Evolutionary conservation across 805 yeast genomes (phyloP), one percentile per base, ranked within the genome.

Genomic region (Cyberlindnera subsufficiens): DNA sequence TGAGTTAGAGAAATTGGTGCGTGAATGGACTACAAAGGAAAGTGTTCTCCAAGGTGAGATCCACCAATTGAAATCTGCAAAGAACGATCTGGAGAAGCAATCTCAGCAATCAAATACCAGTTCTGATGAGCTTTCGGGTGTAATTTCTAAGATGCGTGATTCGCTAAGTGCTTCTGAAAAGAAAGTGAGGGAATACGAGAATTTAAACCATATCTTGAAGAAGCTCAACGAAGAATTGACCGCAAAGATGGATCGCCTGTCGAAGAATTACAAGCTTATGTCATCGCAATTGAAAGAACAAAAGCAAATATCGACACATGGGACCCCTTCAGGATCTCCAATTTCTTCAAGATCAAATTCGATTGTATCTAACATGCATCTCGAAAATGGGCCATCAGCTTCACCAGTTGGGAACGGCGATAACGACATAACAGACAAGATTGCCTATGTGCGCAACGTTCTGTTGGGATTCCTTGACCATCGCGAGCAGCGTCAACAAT

Each of bases 391-490:
- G 13, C 10, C 6, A 10, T 10, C 38, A 6, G 13, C 39, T 10
- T 22, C 40, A 29, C 32, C 16, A 30, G 22, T n/a, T 18, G 32
- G 29, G 11, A 19, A 38, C 39, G 14, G 41, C 27, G 10, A 22
- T 31, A 17, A 37, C 37, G 35, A 22, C 18, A 18, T 35, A 14
- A 14, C 51, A 4, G 64, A 60, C n/a, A 83, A 78, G 53, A 70
- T 82, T 17, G 86, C 95, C 11, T 91, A 91, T 59, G 72, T 89
- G 40, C 86, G 86, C 60, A 93, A 93, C 58, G 96, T 91, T 3
- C 63, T 91, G n/a, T 66, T 91, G 3, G 97, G 97, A 2, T 93
- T 85, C 59, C 64, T 93, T 42, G 96, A 90, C 56, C 96, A 86
- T 58, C 85, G 76, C 56, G 99, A 91, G n/a, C 97, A 90, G 63